Percentiles rank a stretch among this genome's conserved stretches.
These are phyloP conservation scores for Rhizoctonia solani DNA, from an alignment of 1,284 basidiomycete species.

Conservation along the genomic window DNA sequence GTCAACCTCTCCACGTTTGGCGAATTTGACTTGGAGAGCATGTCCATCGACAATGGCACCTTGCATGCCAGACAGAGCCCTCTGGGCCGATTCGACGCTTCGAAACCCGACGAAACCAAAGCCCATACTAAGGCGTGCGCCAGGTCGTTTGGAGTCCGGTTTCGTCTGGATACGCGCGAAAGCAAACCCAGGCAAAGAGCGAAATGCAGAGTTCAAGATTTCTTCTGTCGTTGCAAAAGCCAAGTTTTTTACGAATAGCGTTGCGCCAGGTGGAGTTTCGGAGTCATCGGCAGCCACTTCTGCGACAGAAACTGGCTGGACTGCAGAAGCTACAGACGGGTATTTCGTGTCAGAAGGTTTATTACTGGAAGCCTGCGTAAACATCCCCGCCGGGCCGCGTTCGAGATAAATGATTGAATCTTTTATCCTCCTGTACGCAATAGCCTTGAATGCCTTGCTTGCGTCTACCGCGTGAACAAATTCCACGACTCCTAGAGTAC, in stretches of 20 bases:
- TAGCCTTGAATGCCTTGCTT: conserved; percentile 72
- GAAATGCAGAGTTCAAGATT: conserved; percentile 70
- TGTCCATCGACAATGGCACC: conserved; percentile 89
- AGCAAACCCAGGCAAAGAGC: conserved; percentile 77
- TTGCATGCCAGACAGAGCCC: conserved; percentile 78
- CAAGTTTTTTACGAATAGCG: conserved; percentile 94
- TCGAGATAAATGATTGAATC: conserved; percentile 92
- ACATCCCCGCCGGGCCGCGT: conserved; percentile 86
- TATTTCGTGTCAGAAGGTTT: neutral
- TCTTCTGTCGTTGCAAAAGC: conserved; percentile 87
- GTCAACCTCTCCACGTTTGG: conserved; percentile 54
- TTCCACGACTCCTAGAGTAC: conserved; percentile 93
- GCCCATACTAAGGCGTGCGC: conserved; percentile 78
- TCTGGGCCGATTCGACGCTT: conserved; percentile 70
- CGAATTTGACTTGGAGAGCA: conserved; percentile 81
- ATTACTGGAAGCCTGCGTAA: conserved; percentile 48
- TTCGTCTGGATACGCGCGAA: conserved; percentile 94
- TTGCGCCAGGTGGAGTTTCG: conserved; percentile 67
- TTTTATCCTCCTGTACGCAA: conserved; percentile 87
- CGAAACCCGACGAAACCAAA: conserved; percentile 96
- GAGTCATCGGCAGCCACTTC: conserved; percentile 45
- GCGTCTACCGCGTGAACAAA: conserved; percentile 76
- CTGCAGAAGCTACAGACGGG: conserved; percentile 42
- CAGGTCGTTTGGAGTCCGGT: conserved; percentile 74
- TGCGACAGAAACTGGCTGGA: conserved; percentile 53